Conservation (phyloP, 2,329 filamentous ascomycete genomes). For the Diatrype stigma region DNA sequence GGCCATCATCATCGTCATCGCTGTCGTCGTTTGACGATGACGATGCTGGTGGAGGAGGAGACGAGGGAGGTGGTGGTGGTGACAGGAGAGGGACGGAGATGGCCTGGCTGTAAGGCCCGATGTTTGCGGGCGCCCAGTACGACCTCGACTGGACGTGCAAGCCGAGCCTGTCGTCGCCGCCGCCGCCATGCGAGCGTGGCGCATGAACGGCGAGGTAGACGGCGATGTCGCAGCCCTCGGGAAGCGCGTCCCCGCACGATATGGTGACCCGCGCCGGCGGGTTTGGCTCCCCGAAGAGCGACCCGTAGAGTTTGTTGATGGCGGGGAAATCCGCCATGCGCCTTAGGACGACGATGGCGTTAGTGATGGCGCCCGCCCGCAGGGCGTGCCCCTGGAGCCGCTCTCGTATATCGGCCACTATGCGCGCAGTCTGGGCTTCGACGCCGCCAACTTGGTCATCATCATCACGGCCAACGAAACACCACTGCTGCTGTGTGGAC, state of each 20-base stretch:
- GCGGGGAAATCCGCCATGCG: constrained; percentile 73
- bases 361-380: constrained; percentile 43
- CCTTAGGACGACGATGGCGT: constrained; percentile 65
- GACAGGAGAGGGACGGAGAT: constrained; percentile 49
- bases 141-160: constrained; percentile 90
- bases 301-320: constrained; percentile 72
- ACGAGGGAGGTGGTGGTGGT: constrained; percentile 17
- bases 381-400: constrained; percentile 34
- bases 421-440: constrained; percentile 42
- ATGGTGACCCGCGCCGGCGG: constrained; percentile 84
- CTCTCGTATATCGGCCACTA: constrained; percentile 42
- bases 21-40: constrained; percentile 5
- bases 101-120: constrained; percentile 94
- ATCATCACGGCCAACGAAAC: constrained; percentile 26
- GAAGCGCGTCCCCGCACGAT: constrained; percentile 66
- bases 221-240: constrained; percentile 53
- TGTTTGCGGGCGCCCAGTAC: constrained; percentile 98
- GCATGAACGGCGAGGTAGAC: constrained; percentile 48
- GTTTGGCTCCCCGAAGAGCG: constrained; percentile 71
- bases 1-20: constrained; percentile 18
- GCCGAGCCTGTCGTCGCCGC: constrained; percentile 41
- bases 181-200: constrained; percentile 9
- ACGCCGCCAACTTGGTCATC: constrained; percentile 29
- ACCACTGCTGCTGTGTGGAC: constrained; percentile 33
- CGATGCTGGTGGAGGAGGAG: too few species aligned